Evolutionary conservation across 768 basidiomycete genomes (phyloP).

Genomic region (Pleurotus salmoneostramineus): DNA sequence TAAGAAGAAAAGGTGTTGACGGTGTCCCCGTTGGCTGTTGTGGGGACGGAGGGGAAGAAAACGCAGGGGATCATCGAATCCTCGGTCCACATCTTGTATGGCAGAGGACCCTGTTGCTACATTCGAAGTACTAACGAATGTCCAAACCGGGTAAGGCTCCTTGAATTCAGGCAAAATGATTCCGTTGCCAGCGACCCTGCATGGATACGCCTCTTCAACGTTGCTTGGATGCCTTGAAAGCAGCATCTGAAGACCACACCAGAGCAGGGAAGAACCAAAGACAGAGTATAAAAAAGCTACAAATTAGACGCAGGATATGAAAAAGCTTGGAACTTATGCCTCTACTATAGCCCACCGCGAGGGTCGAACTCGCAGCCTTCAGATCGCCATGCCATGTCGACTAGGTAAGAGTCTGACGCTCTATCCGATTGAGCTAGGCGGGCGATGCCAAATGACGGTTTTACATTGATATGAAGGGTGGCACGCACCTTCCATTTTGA

Average conservation of each 20-base stretch:
- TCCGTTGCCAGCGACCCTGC: neutral
- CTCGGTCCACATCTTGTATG: conserved; percentile 2
- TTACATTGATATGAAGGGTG: neutral
- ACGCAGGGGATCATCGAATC: neutral
- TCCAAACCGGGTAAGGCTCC: conserved; percentile 1
- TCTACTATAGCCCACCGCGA: conserved; percentile 65
- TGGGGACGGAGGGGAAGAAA: neutral
- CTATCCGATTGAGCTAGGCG: conserved; percentile 66
- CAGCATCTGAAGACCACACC: no score
- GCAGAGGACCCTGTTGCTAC: neutral
- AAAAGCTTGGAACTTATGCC: neutral
- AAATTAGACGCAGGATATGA: neutral
- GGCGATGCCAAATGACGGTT: conserved; percentile 18
- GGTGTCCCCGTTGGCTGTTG: neutral
- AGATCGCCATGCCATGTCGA: conserved; percentile 34
- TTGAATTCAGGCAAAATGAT: neutral
- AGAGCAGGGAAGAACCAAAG: no score
- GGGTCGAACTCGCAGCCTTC: conserved; percentile 84
- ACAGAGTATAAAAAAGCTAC: neutral
- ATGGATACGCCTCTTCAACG: neutral
- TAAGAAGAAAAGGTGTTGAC: neutral
- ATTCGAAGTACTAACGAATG: conserved; percentile 6
- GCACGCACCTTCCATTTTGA: neutral
- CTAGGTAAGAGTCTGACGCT: conserved; percentile 55
- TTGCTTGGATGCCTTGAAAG: conserved; percentile 1